phyloP scores from a whole-genome alignment of 139 green algal genomes.

The Chlorella ohadii region DNA sequence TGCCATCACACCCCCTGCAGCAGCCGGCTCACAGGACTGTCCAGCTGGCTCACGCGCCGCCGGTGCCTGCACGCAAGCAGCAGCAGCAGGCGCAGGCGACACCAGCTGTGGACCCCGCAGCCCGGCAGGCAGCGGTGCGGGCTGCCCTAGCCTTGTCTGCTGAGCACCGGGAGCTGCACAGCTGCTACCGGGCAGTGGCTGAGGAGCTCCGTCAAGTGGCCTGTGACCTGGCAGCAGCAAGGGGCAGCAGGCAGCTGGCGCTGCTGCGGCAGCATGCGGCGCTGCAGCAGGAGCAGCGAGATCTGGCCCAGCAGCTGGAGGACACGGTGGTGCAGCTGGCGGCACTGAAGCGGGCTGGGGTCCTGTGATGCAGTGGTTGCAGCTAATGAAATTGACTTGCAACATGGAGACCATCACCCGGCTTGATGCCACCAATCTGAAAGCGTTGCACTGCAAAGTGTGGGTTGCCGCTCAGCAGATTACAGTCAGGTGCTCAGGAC shows the following conservation, averaged over 20 bases:
- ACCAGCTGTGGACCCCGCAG: not conserved
- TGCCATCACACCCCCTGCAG: not conserved
- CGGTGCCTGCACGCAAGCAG: not conserved
- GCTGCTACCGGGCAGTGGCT: not conserved
- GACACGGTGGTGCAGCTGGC: conserved; percentile 19
- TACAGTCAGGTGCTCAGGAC: too few relatives aligned
- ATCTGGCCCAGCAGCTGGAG: conserved; percentile 14
- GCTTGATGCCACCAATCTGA: too few relatives aligned
- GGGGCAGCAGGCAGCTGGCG: not conserved
- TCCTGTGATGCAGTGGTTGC: conserved; percentile 26
- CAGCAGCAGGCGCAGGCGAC: not conserved
- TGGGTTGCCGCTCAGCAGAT: too few relatives aligned
- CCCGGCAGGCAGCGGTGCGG: not conserved
- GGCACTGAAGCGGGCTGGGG: not conserved
- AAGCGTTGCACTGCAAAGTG: too few relatives aligned
- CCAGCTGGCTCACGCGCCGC: too few relatives aligned
- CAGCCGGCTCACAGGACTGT: not conserved
- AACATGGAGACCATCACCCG: too few relatives aligned
- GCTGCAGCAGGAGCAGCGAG: conserved; percentile 9
- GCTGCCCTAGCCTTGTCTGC: conserved; percentile 8
- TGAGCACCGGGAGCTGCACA: conserved; percentile 16
- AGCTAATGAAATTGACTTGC: too few relatives aligned
- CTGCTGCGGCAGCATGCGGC: conserved; percentile 5
- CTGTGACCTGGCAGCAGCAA: not conserved
- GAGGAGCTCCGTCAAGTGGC: not conserved